A percentile compares a stretch with the other conserved stretches of the same genome.
Conservation (phyloP, 2,329 filamentous ascomycete species). For the Penicillium sp. region DNA sequence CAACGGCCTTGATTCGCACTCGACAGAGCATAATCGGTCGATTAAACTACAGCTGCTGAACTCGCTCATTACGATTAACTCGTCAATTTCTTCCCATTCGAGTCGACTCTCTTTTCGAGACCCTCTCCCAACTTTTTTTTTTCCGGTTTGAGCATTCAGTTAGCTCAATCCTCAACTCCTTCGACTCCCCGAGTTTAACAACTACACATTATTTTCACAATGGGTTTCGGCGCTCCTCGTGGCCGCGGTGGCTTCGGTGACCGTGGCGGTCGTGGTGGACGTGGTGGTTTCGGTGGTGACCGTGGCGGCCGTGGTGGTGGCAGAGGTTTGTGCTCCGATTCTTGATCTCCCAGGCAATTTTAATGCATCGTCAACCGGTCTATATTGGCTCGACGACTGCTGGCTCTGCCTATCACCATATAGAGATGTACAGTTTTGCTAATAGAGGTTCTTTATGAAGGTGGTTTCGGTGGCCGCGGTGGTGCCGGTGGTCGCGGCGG, state of each 20-base stretch:
- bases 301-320: conserved; percentile 20
- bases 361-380: background rate
- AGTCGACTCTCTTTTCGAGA: conserved; percentile 15
- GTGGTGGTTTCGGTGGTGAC: conserved; percentile 8
- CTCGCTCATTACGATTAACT: conserved; percentile 15
- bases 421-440: conserved; percentile 1
- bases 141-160: conserved; percentile 21
- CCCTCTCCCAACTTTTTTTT: conserved; percentile 9
- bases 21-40: conserved; percentile 29
- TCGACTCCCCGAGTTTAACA: conserved; percentile 8
- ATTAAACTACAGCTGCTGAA: conserved; percentile 24
- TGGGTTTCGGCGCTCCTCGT: conserved; percentile 31
- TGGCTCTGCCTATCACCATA: background rate
- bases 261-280: conserved; percentile 19
- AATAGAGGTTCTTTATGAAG: conserved; percentile 10
- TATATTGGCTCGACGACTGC: background rate
- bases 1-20: conserved; percentile 35
- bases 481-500: conserved; percentile 54
- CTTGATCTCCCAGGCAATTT: conserved; percentile 12
- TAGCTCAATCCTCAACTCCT: conserved; percentile 20
- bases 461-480: conserved; percentile 23
- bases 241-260: conserved; percentile 26
- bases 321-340: conserved; percentile 25
- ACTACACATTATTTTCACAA: conserved; percentile 25
- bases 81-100: conserved; percentile 11